These are phyloP conservation scores for Olyra latifolia DNA, from an alignment of 176 grass and related monocot genomes.

Conservation along the genomic window DNA sequence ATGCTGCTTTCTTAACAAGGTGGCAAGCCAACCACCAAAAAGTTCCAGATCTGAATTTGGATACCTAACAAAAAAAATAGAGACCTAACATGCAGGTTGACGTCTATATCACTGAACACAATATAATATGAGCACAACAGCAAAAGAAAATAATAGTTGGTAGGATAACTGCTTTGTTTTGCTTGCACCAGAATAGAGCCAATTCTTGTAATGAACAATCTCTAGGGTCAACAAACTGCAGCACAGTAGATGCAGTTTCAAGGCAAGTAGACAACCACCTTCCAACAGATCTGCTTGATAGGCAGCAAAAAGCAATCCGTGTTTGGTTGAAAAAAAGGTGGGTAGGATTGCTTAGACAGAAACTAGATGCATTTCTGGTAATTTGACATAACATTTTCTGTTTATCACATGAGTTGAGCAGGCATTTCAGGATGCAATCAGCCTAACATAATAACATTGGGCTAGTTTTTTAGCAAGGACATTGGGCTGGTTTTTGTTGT, in stretches of 20 bases:
- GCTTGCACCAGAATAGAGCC: slow-evolving; percentile 6
- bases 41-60: slow-evolving; percentile 30
- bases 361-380: slow-evolving; percentile 13
- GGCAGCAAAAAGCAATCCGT: not conserved
- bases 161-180: slow-evolving; percentile 34
- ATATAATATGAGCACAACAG: slow-evolving; percentile 28
- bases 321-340: not conserved
- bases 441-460: not conserved
- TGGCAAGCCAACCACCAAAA: slow-evolving; percentile 35
- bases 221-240: slow-evolving; percentile 37
- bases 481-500: not conserved
- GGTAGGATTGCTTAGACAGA: not conserved
- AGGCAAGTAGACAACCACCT: slow-evolving; percentile 27
- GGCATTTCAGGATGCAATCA: not conserved
- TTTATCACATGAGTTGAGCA: not conserved
- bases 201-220: slow-evolving; percentile 11
- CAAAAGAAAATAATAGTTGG: not conserved
- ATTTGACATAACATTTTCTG: not conserved
- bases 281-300: not conserved
- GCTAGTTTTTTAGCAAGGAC: too few species aligned
- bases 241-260: slow-evolving; percentile 24
- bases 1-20: slow-evolving; percentile 27
- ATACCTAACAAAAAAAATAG: slow-evolving; percentile 30
- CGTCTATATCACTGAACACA: slow-evolving; percentile 1
- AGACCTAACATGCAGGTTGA: slow-evolving; percentile 35